Evolutionary conservation across 2,329 filamentous ascomycete genomes (phyloP).

Genomic region (Tolypocladium capitatum): DNA sequence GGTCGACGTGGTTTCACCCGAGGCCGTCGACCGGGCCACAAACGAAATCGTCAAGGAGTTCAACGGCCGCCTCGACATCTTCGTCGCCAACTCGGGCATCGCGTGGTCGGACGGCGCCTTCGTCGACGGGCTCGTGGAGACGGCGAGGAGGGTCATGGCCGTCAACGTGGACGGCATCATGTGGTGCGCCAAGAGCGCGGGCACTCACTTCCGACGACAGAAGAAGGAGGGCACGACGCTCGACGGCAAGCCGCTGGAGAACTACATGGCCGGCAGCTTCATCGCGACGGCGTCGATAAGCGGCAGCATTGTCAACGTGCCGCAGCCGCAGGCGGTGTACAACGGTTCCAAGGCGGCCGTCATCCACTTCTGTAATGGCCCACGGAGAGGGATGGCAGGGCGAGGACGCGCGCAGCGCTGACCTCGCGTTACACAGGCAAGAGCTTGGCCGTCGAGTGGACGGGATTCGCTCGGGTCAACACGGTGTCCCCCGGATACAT

Average conservation of each 20-base stretch:
- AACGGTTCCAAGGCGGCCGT: constrained; percentile 59
- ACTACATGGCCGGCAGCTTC: constrained; percentile 54
- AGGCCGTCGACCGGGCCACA: constrained; percentile 37
- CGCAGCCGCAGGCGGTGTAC: constrained; percentile 61
- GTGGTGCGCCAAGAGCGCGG: constrained; percentile 62
- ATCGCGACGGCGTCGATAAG: constrained; percentile 70
- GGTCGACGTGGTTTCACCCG: constrained; percentile 43
- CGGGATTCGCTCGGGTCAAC: constrained; percentile 60
- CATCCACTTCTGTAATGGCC: constrained; percentile 38
- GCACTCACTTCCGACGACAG: constrained; percentile 55
- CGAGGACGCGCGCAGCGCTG: neutral
- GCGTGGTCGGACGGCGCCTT: constrained; percentile 58
- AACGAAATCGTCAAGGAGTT: constrained; percentile 48
- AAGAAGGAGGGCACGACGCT: constrained; percentile 51
- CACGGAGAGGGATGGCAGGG: neutral
- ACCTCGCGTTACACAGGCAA: constrained; percentile 21
- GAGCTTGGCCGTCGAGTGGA: constrained; percentile 65
- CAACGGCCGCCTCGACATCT: constrained; percentile 62
- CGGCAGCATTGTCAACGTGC: constrained; percentile 65
- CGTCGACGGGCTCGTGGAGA: constrained; percentile 49
- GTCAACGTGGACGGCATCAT: constrained; percentile 67
- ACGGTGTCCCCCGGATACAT: constrained; percentile 66
- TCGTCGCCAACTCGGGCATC: constrained; percentile 68
- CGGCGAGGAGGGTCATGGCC: constrained; percentile 53
- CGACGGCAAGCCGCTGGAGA: constrained; percentile 46